Conservation (phyloP, 345 rosid genomes). For the Brassica cretica region DNA sequence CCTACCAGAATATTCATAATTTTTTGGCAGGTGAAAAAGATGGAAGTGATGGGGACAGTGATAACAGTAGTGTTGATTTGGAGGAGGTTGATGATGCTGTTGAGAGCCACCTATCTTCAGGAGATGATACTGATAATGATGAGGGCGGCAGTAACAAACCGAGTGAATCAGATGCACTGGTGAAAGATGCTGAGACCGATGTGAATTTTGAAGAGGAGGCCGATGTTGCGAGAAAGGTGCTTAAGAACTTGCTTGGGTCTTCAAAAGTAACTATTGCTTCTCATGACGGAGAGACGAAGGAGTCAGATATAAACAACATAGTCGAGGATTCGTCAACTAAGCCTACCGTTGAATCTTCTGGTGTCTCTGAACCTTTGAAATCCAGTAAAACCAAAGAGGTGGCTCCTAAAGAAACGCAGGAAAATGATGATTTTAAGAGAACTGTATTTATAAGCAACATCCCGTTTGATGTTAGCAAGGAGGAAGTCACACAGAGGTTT, state of each 20-base stretch:
- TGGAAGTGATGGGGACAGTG: conserved; percentile 52
- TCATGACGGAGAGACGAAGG: conserved; percentile 43
- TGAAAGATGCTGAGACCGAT: conserved; percentile 41
- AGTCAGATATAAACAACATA: conserved; percentile 37
- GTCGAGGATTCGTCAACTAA: conserved; percentile 32
- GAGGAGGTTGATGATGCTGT: conserved; percentile 53
- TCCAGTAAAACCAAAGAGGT: conserved; percentile 43
- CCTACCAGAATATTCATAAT: not conserved
- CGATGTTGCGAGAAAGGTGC: conserved; percentile 72
- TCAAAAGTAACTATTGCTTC: conserved; percentile 48
- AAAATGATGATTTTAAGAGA: conserved; percentile 64
- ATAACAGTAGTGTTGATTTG: conserved; percentile 59
- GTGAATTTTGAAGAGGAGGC: conserved; percentile 78
- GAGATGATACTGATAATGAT: conserved; percentile 35
- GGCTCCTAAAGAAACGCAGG: conserved; percentile 41
- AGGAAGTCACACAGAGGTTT: conserved; percentile 78
- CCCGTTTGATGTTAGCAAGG: conserved; percentile 70
- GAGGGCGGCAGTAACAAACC: conserved; percentile 30
- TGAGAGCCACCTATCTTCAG: conserved; percentile 26
- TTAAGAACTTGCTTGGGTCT: conserved; percentile 55
- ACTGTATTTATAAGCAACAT: conserved; percentile 81
- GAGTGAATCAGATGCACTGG: conserved; percentile 39
- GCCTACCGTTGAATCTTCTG: conserved; percentile 40
- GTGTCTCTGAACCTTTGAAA: conserved; percentile 40
- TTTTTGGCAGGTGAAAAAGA: conserved; percentile 49